Conservation (phyloP, 2,329 filamentous ascomycete species). For the Raffaelea albimanens region DNA sequence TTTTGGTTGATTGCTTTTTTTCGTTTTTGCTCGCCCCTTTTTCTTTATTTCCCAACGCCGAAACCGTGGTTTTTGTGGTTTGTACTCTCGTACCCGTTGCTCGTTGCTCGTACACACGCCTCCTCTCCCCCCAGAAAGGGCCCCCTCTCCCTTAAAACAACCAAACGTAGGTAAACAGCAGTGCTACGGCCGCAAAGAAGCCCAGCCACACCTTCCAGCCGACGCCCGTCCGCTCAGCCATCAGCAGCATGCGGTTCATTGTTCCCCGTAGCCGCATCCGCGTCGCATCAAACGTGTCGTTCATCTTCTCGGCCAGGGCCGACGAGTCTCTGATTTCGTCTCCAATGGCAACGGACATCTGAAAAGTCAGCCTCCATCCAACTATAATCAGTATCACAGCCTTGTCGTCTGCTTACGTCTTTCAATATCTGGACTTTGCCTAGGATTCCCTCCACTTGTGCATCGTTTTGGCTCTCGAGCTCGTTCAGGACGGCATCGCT, state of each 20-base stretch:
- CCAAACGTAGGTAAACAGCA: slow-evolving; percentile 91
- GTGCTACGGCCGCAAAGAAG: slow-evolving; percentile 75
- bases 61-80: too few relatives aligned
- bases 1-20: too few relatives aligned
- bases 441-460: slow-evolving; percentile 79
- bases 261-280: slow-evolving; percentile 73
- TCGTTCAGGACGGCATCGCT: slow-evolving; percentile 85
- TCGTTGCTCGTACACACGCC: too few relatives aligned
- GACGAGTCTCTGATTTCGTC: slow-evolving; percentile 90
- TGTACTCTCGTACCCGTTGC: too few relatives aligned
- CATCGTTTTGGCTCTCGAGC: slow-evolving; percentile 91
- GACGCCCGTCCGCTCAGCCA: slow-evolving; percentile 91
- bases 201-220: slow-evolving; percentile 89
- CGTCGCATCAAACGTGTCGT: slow-evolving; percentile 84
- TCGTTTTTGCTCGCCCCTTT: too few relatives aligned
- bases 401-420: slow-evolving; percentile 72
- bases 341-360: slow-evolving; percentile 89
- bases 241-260: slow-evolving; percentile 93
- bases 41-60: too few relatives aligned
- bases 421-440: slow-evolving; percentile 86
- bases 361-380: not conserved
- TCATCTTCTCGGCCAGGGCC: slow-evolving; percentile 87
- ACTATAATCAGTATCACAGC: too few relatives aligned
- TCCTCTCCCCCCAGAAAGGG: too few relatives aligned
- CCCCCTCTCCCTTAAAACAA: slow-evolving; percentile 47